Evolutionary conservation across 108 stramenopile species (phyloP).

Genomic region (Cyclotella baltica): DNA sequence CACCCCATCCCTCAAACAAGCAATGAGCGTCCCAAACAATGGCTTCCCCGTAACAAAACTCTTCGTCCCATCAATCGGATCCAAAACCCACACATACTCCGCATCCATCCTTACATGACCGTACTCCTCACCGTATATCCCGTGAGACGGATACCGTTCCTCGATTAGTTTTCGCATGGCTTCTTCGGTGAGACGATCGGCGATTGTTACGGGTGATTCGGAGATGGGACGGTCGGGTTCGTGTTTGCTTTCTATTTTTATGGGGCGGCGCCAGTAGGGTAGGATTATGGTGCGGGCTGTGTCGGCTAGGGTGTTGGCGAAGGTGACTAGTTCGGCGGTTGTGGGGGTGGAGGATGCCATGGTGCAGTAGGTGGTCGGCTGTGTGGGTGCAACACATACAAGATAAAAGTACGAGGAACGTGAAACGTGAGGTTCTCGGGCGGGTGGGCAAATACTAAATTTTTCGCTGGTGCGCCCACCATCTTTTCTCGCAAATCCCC

Average conservation of each 20-base stretch:
- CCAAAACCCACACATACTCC: constrained; percentile 65
- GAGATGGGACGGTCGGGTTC: constrained; percentile 50
- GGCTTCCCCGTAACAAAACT: constrained; percentile 69
- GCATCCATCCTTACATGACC: constrained; percentile 54
- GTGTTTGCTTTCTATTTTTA: constrained; percentile 55
- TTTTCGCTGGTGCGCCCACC: too few relatives aligned
- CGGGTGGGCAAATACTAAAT: too few relatives aligned
- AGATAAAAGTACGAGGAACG: too few relatives aligned
- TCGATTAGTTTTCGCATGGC: constrained; percentile 59
- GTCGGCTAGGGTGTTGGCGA: constrained; percentile 60
- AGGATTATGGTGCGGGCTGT: constrained; percentile 56
- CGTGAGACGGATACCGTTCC: constrained; percentile 56
- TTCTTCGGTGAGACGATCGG: constrained; percentile 59
- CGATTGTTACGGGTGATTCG: constrained; percentile 64
- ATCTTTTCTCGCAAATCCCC: too few relatives aligned
- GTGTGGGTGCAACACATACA: too few relatives aligned
- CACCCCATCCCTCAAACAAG: constrained; percentile 45
- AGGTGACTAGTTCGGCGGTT: constrained; percentile 41
- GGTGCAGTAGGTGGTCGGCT: neutral
- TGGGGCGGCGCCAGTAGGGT: constrained; percentile 57
- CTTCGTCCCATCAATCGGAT: constrained; percentile 70
- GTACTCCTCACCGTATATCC: constrained; percentile 64
- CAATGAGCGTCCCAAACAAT: constrained; percentile 64
- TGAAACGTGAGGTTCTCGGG: neutral
- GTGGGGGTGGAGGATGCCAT: constrained; percentile 15